Evolutionary conservation across 768 basidiomycete species (phyloP).

Genomic region (Leccinum barrowsii): DNA sequence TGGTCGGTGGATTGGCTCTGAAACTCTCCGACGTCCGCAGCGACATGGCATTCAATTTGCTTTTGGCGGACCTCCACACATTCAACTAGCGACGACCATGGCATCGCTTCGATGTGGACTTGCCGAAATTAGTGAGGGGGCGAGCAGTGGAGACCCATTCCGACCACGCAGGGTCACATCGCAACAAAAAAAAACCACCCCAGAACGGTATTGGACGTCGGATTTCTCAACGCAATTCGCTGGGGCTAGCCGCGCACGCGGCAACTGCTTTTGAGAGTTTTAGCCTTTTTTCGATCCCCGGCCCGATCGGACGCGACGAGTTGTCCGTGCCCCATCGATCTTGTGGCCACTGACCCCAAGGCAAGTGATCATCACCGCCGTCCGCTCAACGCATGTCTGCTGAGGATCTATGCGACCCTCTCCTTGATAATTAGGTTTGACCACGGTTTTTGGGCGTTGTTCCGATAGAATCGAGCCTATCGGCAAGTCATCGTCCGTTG

Average conservation of each 20-base stretch:
- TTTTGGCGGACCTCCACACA: constrained; percentile 1
- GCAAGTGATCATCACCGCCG: neutral
- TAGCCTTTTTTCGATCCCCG: constrained; percentile 21
- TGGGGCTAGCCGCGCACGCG: neutral
- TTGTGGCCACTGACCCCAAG: neutral
- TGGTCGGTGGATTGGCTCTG: constrained; percentile 2
- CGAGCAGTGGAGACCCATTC: neutral
- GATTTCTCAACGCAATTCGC: neutral
- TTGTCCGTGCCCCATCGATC: neutral
- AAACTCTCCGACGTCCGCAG: neutral
- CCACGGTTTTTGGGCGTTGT: neutral
- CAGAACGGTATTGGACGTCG: neutral
- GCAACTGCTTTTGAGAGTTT: constrained; percentile 12
- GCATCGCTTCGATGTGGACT: neutral
- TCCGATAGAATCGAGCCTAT: neutral
- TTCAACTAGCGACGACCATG: neutral
- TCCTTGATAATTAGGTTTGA: neutral
- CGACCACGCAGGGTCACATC: neutral
- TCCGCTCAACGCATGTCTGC: neutral
- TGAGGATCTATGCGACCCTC: neutral
- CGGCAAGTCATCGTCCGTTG: constrained; percentile 8
- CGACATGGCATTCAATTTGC: neutral
- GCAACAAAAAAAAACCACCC: neutral
- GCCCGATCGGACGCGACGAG: constrained; percentile 1
- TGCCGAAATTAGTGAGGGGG: neutral